Conservation (phyloP, 1,284 basidiomycete genomes). For the Sanghuangporus weigelae region DNA sequence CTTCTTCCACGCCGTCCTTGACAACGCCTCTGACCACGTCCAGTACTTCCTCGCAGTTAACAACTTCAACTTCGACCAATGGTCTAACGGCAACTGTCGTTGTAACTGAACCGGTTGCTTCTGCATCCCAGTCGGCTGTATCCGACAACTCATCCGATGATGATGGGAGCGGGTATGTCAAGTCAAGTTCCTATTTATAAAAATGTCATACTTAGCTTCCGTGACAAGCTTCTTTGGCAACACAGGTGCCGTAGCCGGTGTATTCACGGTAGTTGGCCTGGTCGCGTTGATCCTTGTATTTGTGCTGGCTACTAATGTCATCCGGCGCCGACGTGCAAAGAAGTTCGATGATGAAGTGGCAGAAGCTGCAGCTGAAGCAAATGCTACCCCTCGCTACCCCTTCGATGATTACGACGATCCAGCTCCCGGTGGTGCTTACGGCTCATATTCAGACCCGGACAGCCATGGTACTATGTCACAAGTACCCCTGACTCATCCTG, state of each 20-base stretch:
- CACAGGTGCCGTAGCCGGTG: conserved; percentile 63
- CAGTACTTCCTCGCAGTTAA: not conserved
- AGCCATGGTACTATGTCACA: conserved; percentile 52
- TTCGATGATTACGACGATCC: conserved; percentile 46
- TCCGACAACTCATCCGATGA: not conserved
- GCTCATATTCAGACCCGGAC: conserved; percentile 48
- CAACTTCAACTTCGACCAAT: conserved; percentile 15
- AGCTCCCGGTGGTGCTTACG: conserved; percentile 19
- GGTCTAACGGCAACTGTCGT: conserved; percentile 13
- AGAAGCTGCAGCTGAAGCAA: conserved; percentile 55
- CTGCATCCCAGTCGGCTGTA: conserved; percentile 5
- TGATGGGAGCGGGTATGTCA: not conserved
- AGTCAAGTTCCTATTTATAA: not conserved
- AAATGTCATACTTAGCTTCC: not conserved
- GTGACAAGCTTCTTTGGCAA: conserved; percentile 59
- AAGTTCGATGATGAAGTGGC: conserved; percentile 66
- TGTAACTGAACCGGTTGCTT: conserved; percentile 15
- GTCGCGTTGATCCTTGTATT: conserved; percentile 47
- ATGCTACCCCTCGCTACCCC: conserved; percentile 41
- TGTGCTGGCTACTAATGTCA: conserved; percentile 43
- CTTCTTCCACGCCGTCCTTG: not conserved
- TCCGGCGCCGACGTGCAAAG: conserved; percentile 57
- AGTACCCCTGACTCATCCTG: conserved; percentile 37
- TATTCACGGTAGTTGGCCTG: conserved; percentile 63
- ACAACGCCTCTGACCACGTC: not conserved